Percentiles rank a stretch among this genome's conserved stretches.
Conservation (phyloP, 169 alveolate species). For the Cryptosporidium sp. region DNA sequence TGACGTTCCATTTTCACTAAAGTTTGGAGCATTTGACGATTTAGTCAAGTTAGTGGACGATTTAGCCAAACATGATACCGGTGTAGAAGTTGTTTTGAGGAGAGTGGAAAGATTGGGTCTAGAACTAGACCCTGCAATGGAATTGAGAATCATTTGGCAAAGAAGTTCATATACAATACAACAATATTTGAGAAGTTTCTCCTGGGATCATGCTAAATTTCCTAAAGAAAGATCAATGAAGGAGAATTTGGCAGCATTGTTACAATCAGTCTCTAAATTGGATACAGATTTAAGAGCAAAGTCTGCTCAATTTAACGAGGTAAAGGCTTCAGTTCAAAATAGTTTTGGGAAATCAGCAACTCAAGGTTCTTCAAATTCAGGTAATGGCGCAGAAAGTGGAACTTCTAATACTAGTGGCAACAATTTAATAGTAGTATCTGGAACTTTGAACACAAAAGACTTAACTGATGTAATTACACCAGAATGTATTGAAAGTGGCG, state of each 20-base stretch:
- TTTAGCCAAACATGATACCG: conserved; percentile 84
- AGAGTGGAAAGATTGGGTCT: conserved; percentile 82
- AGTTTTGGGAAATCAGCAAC: conserved; percentile 29
- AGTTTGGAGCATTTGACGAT: conserved; percentile 86
- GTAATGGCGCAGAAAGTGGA: background rate
- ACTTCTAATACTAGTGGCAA: background rate
- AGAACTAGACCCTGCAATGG: conserved; percentile 82
- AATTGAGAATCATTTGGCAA: conserved; percentile 82
- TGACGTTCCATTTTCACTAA: conserved; percentile 85
- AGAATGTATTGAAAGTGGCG: conserved; percentile 84
- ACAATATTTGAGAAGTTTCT: conserved; percentile 85
- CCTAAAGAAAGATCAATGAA: conserved; percentile 87
- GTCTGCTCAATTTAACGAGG: conserved; percentile 85
- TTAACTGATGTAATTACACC: conserved; percentile 88
- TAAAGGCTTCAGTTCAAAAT: conserved; percentile 79
- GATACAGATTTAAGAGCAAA: conserved; percentile 85
- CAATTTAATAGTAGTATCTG: conserved; percentile 19
- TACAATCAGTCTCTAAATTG: conserved; percentile 84
- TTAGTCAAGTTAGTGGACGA: conserved; percentile 86
- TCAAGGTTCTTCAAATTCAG: background rate
- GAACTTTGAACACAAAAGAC: conserved; percentile 77
- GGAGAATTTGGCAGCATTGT: conserved; percentile 84
- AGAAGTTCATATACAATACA: conserved; percentile 84
- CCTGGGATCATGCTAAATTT: conserved; percentile 91
- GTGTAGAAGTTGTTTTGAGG: conserved; percentile 84